Percentiles rank a stretch among this genome's conserved stretches.
These are phyloP conservation scores for Nymphaea thermarum DNA, from an alignment of 164 flowering plant genomes.

Conservation along the genomic window DNA sequence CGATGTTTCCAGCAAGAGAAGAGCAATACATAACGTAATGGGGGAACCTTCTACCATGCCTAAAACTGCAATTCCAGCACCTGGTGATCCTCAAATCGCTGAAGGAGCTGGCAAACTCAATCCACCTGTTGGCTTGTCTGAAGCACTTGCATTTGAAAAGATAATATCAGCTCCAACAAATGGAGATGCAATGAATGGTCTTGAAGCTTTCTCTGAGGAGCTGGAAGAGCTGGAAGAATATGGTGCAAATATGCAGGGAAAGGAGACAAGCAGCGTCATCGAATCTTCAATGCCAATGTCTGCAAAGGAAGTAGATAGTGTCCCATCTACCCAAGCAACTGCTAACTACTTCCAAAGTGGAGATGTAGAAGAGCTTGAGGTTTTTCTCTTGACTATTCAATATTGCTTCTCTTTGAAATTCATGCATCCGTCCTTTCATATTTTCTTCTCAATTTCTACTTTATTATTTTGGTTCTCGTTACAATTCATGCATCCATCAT, in stretches of 20 bases:
- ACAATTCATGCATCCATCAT: too few relatives aligned
- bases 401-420: not conserved
- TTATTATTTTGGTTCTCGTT: too few relatives aligned
- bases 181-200: constrained; percentile 9
- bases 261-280: constrained; percentile 9
- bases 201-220: constrained; percentile 19
- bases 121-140: constrained; percentile 5
- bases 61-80: constrained; percentile 2
- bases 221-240: constrained; percentile 51
- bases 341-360: constrained; percentile 15
- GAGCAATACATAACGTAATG: constrained; percentile 9
- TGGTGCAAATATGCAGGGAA: constrained; percentile 15
- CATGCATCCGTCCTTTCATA: too few relatives aligned
- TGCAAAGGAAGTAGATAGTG: constrained; percentile 10
- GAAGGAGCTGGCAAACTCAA: constrained; percentile 8
- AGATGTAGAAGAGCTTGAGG: constrained; percentile 84
- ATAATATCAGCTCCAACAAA: constrained; percentile 24
- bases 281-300: constrained; percentile 13
- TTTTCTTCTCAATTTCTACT: too few relatives aligned
- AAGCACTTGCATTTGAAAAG: constrained; percentile 27
- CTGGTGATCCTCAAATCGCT: constrained; percentile 9
- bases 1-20: constrained; percentile 8
- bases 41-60: constrained; percentile 8
- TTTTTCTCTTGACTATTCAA: constrained; percentile 6
- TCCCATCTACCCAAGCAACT: not conserved